phyloP scores from a whole-genome alignment of 139 green algal species.

The Chloropicon primus region DNA sequence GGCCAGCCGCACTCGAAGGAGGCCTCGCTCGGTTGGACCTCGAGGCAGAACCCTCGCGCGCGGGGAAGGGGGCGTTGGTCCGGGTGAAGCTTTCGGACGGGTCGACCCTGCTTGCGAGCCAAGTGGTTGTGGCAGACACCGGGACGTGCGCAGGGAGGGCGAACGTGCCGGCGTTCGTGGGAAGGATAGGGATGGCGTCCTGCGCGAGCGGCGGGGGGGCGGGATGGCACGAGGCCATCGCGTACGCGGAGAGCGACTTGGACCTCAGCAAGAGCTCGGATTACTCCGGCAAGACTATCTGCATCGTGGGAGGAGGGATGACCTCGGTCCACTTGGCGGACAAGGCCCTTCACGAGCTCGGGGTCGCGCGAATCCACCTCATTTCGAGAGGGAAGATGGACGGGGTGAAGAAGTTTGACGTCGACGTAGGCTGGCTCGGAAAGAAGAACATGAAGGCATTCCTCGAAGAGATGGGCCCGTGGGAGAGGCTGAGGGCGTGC shows the following conservation, averaged over 20 bases:
- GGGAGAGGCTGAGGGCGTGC: not conserved
- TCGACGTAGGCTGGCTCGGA: not conserved
- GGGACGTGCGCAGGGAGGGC: not conserved
- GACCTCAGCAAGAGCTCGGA: not conserved
- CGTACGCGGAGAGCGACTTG: not conserved
- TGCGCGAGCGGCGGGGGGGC: not conserved
- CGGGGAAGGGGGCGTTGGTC: not conserved
- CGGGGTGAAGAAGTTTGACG: not conserved
- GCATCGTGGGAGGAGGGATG: not conserved
- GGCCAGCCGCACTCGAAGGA: not conserved
- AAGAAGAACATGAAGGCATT: not conserved
- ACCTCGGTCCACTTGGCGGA: not conserved
- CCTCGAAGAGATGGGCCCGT: not conserved
- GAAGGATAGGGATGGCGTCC: not conserved
- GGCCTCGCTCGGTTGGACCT: too few relatives aligned
- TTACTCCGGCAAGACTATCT: not conserved
- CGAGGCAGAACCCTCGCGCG: not conserved
- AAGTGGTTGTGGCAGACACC: not conserved
- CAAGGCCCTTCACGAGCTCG: not conserved
- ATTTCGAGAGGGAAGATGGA: not conserved
- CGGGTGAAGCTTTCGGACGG: not conserved
- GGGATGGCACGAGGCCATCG: not conserved
- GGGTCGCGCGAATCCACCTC: not conserved
- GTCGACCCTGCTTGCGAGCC: not conserved
- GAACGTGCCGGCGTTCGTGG: not conserved